These are phyloP conservation scores for Furculomyces boomerangus DNA, from an alignment of 371 early-diverging fungal genomes.

Conservation along the genomic window DNA sequence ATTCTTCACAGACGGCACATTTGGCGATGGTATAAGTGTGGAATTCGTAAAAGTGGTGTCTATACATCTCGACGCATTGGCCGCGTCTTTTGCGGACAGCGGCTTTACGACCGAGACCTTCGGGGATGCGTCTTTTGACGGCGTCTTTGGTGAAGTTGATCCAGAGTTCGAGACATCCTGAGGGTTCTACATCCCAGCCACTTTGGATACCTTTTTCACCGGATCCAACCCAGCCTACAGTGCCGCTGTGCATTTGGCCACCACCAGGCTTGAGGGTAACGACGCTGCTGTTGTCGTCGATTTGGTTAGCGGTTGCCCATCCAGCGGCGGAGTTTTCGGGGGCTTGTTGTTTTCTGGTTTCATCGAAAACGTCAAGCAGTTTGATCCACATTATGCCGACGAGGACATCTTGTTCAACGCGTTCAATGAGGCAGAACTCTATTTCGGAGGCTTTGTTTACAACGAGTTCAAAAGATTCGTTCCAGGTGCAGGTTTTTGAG, in stretches of 20 bases:
- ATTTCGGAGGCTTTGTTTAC: conserved; percentile 82
- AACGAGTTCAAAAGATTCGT: conserved; percentile 61
- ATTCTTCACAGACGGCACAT: conserved; percentile 84
- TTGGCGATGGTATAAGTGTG: conserved; percentile 83
- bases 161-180: conserved; percentile 61
- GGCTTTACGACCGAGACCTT: conserved; percentile 61
- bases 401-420: conserved; percentile 34
- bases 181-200: conserved; percentile 84
- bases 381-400: conserved; percentile 70
- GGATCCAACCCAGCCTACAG: conserved; percentile 3
- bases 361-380: conserved; percentile 58
- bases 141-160: conserved; percentile 48
- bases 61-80: conserved; percentile 52
- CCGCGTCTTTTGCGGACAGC: conserved; percentile 72
- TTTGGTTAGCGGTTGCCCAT: conserved; percentile 25
- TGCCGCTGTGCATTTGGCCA: conserved; percentile 10
- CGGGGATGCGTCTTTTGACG: conserved; percentile 30
- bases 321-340: conserved; percentile 13
- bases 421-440: conserved; percentile 54
- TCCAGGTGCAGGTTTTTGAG: conserved; percentile 49
- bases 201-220: conserved; percentile 39
- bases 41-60: conserved; percentile 71
- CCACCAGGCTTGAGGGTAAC: conserved; percentile 2
- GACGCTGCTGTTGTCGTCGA: background rate
- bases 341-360: conserved; percentile 42